phyloP scores from a whole-genome alignment of 352 stramenopile genomes.

The Detonula confervacea region DNA sequence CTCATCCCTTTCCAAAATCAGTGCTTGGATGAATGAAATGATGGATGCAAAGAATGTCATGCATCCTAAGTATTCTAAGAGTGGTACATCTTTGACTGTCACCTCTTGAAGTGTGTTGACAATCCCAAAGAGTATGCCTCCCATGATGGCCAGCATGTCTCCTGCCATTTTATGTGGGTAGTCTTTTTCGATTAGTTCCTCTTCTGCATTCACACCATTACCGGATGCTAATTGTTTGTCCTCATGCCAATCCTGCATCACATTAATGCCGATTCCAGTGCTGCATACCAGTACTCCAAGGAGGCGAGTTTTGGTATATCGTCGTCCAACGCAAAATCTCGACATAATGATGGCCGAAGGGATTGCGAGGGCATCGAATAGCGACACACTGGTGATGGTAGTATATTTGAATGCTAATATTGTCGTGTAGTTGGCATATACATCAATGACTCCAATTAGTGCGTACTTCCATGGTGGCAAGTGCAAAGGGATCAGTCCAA shows the following conservation, averaged over 20 bases:
- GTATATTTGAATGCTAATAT: slow-evolving; percentile 96
- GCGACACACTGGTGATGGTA: slow-evolving; percentile 90
- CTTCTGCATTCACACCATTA: slow-evolving; percentile 83
- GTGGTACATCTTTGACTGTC: slow-evolving; percentile 38
- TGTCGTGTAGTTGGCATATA: slow-evolving; percentile 95
- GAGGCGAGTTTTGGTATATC: slow-evolving; percentile 64
- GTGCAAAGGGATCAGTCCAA: slow-evolving; percentile 85
- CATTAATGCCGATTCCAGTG: slow-evolving; percentile 91
- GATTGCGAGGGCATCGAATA: slow-evolving; percentile 97
- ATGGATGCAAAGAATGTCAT: slow-evolving; percentile 90
- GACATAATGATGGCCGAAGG: slow-evolving; percentile 96
- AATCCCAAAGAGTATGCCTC: slow-evolving; percentile 75
- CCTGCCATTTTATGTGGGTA: slow-evolving; percentile 74
- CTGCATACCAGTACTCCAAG: slow-evolving; percentile 91
- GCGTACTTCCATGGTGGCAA: slow-evolving; percentile 53
- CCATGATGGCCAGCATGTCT: slow-evolving; percentile 69
- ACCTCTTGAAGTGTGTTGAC: slow-evolving; percentile 79
- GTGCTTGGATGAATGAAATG: slow-evolving; percentile 89
- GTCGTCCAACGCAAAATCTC: slow-evolving; percentile 86
- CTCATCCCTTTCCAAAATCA: slow-evolving; percentile 87
- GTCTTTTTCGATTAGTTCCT: slow-evolving; percentile 55
- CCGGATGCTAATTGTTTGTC: slow-evolving; percentile 44
- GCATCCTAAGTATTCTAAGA: slow-evolving; percentile 91
- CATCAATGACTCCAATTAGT: slow-evolving; percentile 84
- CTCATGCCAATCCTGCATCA: slow-evolving; percentile 89